Base-by-base conservation (phyloP, 148 eudicot genomes). In the Rhododendron griersonianum region DNA sequence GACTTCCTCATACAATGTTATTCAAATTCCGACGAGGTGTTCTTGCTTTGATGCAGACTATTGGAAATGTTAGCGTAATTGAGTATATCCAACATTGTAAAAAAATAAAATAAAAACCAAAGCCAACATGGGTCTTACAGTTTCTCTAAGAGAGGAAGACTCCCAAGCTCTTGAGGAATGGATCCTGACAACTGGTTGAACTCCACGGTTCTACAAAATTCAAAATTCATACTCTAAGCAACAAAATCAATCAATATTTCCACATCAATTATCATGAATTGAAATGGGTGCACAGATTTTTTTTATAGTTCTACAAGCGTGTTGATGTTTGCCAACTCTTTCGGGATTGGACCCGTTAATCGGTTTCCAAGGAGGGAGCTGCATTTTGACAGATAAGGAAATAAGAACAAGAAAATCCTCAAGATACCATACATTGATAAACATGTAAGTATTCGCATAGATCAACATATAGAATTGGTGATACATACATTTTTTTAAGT, bases 291-390 rank as follows among this genome's bases (percentile, higher is more conserved):
- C 2, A 44, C 25, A 33, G 53, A 71, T 25, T 25, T 21, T 5
- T n/a, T n/a, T n/a, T n/a, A n/a, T n/a, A n/a, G n/a, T n/a, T n/a
- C n/a, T n/a, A n/a, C n/a, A n/a, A 91, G 86, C 55, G 91, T 87
- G 81, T 39, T 81, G 85, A 91, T 86, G 78, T 87, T 91, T 80
- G 86, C 92, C n/a, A 88, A 45, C 63, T 84, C 88, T 82, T 47
- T 84, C 5, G 92, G 92, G 55, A 91, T 81, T 59, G 83, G 28
- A 67, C 92, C 91, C 8, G 88, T 85, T 23, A 91, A 23, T n/a
- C 89, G 90, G 55, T 91, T 89, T 63, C 88, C 92, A 11, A 85
- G 47, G 6, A 91, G 87, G 61, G 86, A 81, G 28, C 92, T 90
- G 88, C 85, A 74, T 21, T 47, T 47, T 18, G 33, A 39, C 8